Evolutionary conservation across 1,139 yeast species (phyloP).

Genomic region (Pichia kudriavzevii): DNA sequence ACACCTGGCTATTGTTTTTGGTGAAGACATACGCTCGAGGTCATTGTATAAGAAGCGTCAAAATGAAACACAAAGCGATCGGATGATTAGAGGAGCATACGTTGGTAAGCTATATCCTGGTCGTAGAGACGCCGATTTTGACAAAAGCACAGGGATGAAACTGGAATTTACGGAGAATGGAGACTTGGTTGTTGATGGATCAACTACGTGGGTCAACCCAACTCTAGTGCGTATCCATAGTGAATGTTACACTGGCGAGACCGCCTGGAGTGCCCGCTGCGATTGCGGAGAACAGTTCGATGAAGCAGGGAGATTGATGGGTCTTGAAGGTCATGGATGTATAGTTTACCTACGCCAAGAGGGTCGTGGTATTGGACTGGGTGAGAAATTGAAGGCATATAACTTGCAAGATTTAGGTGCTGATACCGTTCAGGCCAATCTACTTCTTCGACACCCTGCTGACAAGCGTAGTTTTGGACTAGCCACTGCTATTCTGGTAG

Average conservation of each 20-base stretch:
- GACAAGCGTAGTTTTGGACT: constrained; percentile 89
- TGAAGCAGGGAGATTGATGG: constrained; percentile 94
- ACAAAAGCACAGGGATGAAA: constrained; percentile 35
- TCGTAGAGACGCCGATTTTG: constrained; percentile 59
- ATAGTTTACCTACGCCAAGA: constrained; percentile 95
- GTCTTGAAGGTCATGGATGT: constrained; percentile 79
- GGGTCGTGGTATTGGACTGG: constrained; percentile 96
- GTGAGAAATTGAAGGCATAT: constrained; percentile 94
- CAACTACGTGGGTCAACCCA: constrained; percentile 15
- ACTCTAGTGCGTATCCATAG: constrained; percentile 77
- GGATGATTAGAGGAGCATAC: constrained; percentile 98
- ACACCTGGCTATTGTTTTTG: constrained; percentile 95
- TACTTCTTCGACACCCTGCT: constrained; percentile 90
- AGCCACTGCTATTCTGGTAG: constrained; percentile 87
- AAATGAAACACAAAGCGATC: constrained; percentile 73
- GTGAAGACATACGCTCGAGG: constrained; percentile 78
- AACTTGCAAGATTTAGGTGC: constrained; percentile 97
- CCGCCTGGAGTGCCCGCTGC: constrained; percentile 98
- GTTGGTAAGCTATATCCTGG: constrained; percentile 87
- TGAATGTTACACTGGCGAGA: constrained; percentile 98
- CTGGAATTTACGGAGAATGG: constrained; percentile 46
- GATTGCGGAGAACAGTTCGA: constrained; percentile 99
- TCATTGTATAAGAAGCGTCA: constrained; percentile 55
- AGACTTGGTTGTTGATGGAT: constrained; percentile 36
- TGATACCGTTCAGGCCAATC: constrained; percentile 94